These are phyloP conservation scores for Perkinsus olseni DNA, from an alignment of 169 alveolate species.

Conservation along the genomic window DNA sequence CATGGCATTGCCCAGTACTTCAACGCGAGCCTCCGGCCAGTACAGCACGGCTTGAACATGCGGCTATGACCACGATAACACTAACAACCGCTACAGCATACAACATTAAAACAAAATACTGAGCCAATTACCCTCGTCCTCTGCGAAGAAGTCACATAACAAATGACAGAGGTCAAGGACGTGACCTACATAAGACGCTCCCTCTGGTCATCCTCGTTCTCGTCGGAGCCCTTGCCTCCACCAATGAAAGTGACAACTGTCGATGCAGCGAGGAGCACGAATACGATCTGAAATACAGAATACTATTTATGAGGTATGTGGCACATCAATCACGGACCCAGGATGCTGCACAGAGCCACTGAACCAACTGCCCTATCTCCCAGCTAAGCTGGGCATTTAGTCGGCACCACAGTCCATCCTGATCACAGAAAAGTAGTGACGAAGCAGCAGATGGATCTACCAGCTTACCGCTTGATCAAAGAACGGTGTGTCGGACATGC, in stretches of 20 bases:
- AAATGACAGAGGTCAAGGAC: not conserved
- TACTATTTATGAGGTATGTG: not conserved
- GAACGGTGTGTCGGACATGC: not conserved
- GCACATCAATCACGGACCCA: no score
- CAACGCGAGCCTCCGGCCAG: no score
- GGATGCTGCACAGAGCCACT: not conserved
- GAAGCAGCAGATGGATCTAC: not conserved
- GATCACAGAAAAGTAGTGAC: not conserved
- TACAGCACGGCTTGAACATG: no score
- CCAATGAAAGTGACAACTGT: not conserved
- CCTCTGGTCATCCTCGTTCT: not conserved
- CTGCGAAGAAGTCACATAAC: not conserved
- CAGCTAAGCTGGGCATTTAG: not conserved
- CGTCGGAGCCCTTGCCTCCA: no score
- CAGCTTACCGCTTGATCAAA: not conserved
- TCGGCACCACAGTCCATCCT: not conserved
- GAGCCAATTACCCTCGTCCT: not conserved
- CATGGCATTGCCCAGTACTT: no score
- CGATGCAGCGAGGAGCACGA: not conserved
- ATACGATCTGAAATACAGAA: not conserved
- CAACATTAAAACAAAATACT: no score
- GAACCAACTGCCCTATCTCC: not conserved
- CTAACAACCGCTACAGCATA: not conserved
- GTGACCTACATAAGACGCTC: not conserved
- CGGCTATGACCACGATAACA: no score